phyloP scores from a whole-genome alignment of 2,329 filamentous ascomycete genomes.

The Gremmenia infestans region DNA sequence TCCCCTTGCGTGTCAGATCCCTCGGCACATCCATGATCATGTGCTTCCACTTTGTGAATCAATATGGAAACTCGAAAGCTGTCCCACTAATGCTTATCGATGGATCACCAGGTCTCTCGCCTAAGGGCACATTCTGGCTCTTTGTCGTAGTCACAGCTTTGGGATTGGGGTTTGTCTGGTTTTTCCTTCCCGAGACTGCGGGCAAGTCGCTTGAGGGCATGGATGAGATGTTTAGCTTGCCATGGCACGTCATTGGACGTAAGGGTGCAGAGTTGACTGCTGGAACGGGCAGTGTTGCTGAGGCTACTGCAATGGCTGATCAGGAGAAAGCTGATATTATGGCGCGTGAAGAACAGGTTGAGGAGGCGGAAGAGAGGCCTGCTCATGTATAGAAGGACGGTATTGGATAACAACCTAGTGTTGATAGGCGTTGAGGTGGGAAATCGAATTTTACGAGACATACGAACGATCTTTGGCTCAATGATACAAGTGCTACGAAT shows the following conservation, averaged over 20 bases:
- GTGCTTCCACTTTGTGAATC: slow-evolving; percentile 60
- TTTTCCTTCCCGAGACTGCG: slow-evolving; percentile 42
- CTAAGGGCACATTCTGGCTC: slow-evolving; percentile 41
- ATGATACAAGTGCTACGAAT: too few relatives aligned
- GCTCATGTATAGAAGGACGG: background rate
- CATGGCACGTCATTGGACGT: slow-evolving; percentile 10
- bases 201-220: slow-evolving; percentile 30
- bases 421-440: background rate
- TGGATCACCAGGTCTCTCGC: slow-evolving; percentile 20
- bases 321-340: background rate
- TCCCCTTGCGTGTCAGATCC: slow-evolving; percentile 27
- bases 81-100: slow-evolving; percentile 70
- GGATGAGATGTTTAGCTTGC: slow-evolving; percentile 15
- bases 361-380: background rate
- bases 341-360: slow-evolving; percentile 1
- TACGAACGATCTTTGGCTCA: too few relatives aligned
- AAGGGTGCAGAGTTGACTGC: slow-evolving; percentile 8
- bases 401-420: background rate
- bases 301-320: slow-evolving; percentile 3
- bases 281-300: slow-evolving; percentile 9
- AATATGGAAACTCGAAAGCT: slow-evolving; percentile 72
- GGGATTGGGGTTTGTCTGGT: slow-evolving; percentile 36
- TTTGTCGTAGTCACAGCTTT: slow-evolving; percentile 34
- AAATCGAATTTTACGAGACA: too few relatives aligned
- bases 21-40: slow-evolving; percentile 24